phyloP scores from a whole-genome alignment of 2,329 filamentous ascomycete species.

The Teratosphaeria zuluensis region DNA sequence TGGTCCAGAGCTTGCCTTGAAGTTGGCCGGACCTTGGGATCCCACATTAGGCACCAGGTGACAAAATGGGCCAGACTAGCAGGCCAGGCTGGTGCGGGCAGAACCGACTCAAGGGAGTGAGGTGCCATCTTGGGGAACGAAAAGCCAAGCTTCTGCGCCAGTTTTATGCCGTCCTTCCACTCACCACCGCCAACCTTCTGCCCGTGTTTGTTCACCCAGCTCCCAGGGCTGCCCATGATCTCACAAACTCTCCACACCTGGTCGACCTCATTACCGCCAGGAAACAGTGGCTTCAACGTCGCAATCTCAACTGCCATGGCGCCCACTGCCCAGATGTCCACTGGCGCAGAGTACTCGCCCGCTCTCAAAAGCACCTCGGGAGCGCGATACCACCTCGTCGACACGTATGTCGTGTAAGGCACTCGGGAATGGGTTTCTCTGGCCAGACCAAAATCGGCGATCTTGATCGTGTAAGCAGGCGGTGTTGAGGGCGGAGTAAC shows the following conservation, averaged over 20 bases:
- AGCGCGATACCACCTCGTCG: slow-evolving; percentile 88
- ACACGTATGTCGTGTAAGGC: slow-evolving; percentile 97
- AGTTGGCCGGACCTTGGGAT: slow-evolving; percentile 82
- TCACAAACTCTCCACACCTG: slow-evolving; percentile 98
- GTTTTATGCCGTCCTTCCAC: slow-evolving; percentile 86
- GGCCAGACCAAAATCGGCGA: slow-evolving; percentile 96
- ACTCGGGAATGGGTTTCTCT: slow-evolving; percentile 93
- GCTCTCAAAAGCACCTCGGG: slow-evolving; percentile 89
- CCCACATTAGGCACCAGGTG: slow-evolving; percentile 98
- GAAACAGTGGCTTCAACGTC: slow-evolving; percentile 91
- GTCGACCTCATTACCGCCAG: slow-evolving; percentile 94
- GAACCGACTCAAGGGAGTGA: slow-evolving; percentile 88
- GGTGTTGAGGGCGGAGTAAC: slow-evolving; percentile 94
- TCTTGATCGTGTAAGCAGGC: slow-evolving; percentile 90
- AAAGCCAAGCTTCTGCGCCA: slow-evolving; percentile 94
- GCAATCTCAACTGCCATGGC: slow-evolving; percentile 98
- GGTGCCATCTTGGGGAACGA: slow-evolving; percentile 99
- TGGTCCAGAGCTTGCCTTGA: slow-evolving; percentile 90
- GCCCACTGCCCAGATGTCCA: slow-evolving; percentile 97
- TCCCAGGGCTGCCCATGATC: slow-evolving; percentile 97
- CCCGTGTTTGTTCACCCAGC: slow-evolving; percentile 93
- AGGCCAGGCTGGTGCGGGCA: slow-evolving; percentile 87
- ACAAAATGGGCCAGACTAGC: slow-evolving; percentile 81
- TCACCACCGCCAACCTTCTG: slow-evolving; percentile 84
- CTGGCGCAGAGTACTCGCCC: slow-evolving; percentile 92